Evolutionary conservation across 2,329 filamentous ascomycete genomes (phyloP).

Genomic region (Nothophoma quercina): DNA sequence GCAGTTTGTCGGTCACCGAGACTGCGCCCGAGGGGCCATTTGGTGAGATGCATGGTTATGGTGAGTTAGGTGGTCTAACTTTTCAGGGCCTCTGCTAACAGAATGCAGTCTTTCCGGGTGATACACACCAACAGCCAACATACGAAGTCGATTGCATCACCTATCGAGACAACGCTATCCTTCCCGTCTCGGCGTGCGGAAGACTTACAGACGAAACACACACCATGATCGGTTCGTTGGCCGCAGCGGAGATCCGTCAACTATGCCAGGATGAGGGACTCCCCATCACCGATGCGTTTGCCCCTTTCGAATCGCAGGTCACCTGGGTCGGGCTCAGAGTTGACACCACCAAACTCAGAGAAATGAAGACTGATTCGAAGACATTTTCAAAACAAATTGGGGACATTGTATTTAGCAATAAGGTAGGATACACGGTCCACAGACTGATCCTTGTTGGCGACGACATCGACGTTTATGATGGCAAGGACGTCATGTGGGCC

Average conservation of each 20-base stretch:
- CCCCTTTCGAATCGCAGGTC: slow-evolving; percentile 57
- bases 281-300: slow-evolving; percentile 55
- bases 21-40: slow-evolving; percentile 58
- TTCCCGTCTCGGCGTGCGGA: slow-evolving; percentile 56
- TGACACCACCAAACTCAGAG: slow-evolving; percentile 23
- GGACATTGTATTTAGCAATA: slow-evolving; percentile 54
- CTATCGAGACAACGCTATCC: slow-evolving; percentile 57
- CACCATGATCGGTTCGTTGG: slow-evolving; percentile 50
- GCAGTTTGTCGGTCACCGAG: slow-evolving; percentile 56
- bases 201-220: slow-evolving; percentile 41
- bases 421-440: slow-evolving; percentile 50
- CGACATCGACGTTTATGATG: slow-evolving; percentile 59
- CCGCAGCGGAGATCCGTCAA: slow-evolving; percentile 54
- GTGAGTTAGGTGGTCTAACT: background rate
- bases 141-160: slow-evolving; percentile 59
- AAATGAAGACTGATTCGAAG: slow-evolving; percentile 21
- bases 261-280: slow-evolving; percentile 47
- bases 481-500: slow-evolving; percentile 59
- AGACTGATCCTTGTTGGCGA: slow-evolving; percentile 57
- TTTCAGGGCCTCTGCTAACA: background rate
- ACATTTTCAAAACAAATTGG: slow-evolving; percentile 52
- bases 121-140: slow-evolving; percentile 49
- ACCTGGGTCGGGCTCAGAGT: slow-evolving; percentile 54
- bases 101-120: slow-evolving; percentile 49
- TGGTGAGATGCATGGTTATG: slow-evolving; percentile 55